Percentiles rank a stretch among this genome's conserved stretches.
These are phyloP conservation scores for Kazachstania bromeliacearum DNA, from an alignment of 805 yeast genomes.

Conservation along the genomic window DNA sequence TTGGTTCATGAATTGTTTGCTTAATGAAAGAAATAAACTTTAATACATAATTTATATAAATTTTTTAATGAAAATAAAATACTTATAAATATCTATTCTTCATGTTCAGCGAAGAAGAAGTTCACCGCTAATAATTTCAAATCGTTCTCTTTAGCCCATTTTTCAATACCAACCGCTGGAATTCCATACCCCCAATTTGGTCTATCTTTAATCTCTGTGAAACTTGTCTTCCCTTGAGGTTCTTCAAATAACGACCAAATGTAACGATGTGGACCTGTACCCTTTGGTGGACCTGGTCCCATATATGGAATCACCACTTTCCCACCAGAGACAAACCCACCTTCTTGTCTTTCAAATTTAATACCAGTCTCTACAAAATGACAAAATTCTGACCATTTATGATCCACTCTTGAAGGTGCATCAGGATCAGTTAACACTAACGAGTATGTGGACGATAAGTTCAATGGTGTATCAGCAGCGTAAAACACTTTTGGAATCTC, in stretches of 20 bases:
- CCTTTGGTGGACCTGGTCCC: conserved; percentile 88
- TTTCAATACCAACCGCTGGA: conserved; percentile 69
- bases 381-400: conserved; percentile 80
- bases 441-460: conserved; percentile 37
- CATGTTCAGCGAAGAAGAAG: conserved; percentile 73
- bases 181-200: conserved; percentile 72
- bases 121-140: conserved; percentile 63
- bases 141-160: conserved; percentile 59
- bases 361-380: conserved; percentile 58
- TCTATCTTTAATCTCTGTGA: conserved; percentile 21
- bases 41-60: background rate
- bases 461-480: conserved; percentile 38
- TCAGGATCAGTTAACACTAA: conserved; percentile 86
- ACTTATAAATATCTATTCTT: conserved; percentile 8
- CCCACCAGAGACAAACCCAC: conserved; percentile 22
- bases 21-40: background rate
- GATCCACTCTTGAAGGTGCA: conserved; percentile 77
- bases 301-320: conserved; percentile 43
- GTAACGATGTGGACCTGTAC: conserved; percentile 82
- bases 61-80: background rate
- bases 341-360: conserved; percentile 9
- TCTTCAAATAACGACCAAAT: conserved; percentile 70
- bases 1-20: conserved; percentile 23
- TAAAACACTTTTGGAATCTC: conserved; percentile 54
- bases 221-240: conserved; percentile 24